A percentile compares a stretch with the other conserved stretches of the same genome.
phyloP scores from a whole-genome alignment of 768 basidiomycete species.

The Pisolithus sp. region DNA sequence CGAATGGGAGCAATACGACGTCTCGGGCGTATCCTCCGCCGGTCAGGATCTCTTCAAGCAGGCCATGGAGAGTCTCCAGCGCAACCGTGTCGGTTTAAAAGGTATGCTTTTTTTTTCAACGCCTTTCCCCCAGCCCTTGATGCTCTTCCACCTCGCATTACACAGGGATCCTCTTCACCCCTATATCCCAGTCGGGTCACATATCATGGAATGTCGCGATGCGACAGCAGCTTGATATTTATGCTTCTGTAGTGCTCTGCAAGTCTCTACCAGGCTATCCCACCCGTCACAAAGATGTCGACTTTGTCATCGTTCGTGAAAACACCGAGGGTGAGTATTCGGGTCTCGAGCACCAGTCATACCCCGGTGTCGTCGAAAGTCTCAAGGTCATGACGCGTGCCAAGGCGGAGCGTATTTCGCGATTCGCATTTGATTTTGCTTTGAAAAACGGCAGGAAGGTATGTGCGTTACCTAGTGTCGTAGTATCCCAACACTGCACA shows the following conservation, averaged over 20 bases:
- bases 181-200: constrained; percentile 92
- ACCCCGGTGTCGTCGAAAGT: constrained; percentile 96
- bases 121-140: constrained; percentile 2
- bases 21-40: constrained; percentile 90
- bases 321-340: constrained; percentile 99
- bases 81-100: constrained; percentile 97
- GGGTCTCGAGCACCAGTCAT: constrained; percentile 95
- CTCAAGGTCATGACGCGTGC: constrained; percentile 94
- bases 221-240: constrained; percentile 99
- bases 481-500: not conserved
- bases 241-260: constrained; percentile 97
- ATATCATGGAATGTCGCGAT: constrained; percentile 99
- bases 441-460: constrained; percentile 98
- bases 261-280: constrained; percentile 95
- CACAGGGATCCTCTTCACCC: constrained; percentile 95
- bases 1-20: constrained; percentile 98
- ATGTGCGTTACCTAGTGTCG: constrained; percentile 8
- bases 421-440: constrained; percentile 99
- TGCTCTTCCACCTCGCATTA: not conserved
- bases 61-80: constrained; percentile 96
- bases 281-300: constrained; percentile 93
- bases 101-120: constrained; percentile 41
- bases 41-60: constrained; percentile 95
- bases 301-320: constrained; percentile 99
- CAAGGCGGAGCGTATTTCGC: constrained; percentile 92